These are phyloP conservation scores for Globisporangium yorkense DNA, from an alignment of 352 stramenopile genomes.

Conservation along the genomic window DNA sequence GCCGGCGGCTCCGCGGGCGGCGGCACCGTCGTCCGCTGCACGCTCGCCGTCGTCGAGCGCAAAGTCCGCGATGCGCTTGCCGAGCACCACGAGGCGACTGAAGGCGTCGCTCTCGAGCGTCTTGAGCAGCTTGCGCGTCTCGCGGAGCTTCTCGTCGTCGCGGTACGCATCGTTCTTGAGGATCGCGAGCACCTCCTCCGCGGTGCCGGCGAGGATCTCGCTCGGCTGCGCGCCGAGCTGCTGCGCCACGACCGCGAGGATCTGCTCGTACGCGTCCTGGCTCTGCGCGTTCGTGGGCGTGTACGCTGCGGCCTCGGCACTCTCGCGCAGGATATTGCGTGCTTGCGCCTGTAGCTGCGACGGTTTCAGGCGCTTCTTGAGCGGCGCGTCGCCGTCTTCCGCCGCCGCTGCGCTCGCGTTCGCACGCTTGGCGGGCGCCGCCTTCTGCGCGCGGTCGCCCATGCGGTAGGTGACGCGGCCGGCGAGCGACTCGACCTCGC, in stretches of 20 bases:
- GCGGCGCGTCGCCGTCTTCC: neutral
- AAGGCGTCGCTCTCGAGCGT: constrained; percentile 67
- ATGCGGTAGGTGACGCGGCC: constrained; percentile 78
- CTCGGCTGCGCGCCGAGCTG: constrained; percentile 84
- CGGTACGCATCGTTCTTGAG: constrained; percentile 89
- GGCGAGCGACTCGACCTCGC: constrained; percentile 81
- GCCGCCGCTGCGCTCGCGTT: constrained; percentile 6
- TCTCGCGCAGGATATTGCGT: constrained; percentile 64
- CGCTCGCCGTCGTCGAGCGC: constrained; percentile 21
- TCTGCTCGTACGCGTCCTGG: constrained; percentile 86
- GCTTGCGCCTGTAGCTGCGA: constrained; percentile 21
- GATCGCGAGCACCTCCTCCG: constrained; percentile 90
- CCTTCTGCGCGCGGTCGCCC: constrained; percentile 78
- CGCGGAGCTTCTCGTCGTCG: constrained; percentile 78
- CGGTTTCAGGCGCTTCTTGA: neutral
- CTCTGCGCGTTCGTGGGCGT: constrained; percentile 83
- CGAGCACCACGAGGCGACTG: constrained; percentile 76
- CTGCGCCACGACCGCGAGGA: constrained; percentile 73
- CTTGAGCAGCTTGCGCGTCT: constrained; percentile 86
- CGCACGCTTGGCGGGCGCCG: constrained; percentile 31
- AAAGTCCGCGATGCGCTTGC: constrained; percentile 89
- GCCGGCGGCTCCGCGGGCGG: constrained; percentile 3
- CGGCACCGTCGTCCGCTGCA: too few relatives aligned
- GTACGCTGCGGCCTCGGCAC: constrained; percentile 77
- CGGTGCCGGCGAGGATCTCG: constrained; percentile 88